These are phyloP conservation scores for Debaryomyces castellii DNA, from an alignment of 805 yeast genomes.

Conservation along the genomic window DNA sequence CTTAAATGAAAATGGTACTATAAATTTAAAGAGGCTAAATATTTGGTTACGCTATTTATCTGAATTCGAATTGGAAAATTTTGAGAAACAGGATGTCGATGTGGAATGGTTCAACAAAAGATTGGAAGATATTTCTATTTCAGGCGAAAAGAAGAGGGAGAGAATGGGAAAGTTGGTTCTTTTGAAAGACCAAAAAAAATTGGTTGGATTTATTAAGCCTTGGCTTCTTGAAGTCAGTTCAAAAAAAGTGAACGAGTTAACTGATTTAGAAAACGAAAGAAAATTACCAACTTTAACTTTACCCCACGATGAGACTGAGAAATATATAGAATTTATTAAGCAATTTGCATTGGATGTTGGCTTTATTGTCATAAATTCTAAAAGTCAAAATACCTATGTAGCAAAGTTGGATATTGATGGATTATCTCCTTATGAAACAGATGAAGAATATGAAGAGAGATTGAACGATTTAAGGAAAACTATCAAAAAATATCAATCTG, in stretches of 20 bases:
- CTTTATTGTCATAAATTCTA: constrained; percentile 63
- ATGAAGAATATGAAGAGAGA: constrained; percentile 61
- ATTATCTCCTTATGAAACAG: constrained; percentile 62
- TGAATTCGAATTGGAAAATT: constrained; percentile 79
- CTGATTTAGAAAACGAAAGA: constrained; percentile 28
- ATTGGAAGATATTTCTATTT: constrained; percentile 71
- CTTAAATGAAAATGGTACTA: constrained; percentile 77
- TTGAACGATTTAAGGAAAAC: constrained; percentile 49
- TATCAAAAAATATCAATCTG: constrained; percentile 64
- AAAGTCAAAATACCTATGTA: constrained; percentile 53
- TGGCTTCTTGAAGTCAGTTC: constrained; percentile 44
- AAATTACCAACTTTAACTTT: constrained; percentile 33
- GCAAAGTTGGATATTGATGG: constrained; percentile 74
- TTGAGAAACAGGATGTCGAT: constrained; percentile 81
- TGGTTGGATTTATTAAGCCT: constrained; percentile 57
- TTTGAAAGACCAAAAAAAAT: constrained; percentile 70
- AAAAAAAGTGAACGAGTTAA: constrained; percentile 31
- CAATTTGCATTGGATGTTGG: constrained; percentile 67
- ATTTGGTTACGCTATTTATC: constrained; percentile 76
- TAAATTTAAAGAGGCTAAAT: constrained; percentile 70
- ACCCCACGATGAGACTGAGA: constrained; percentile 46
- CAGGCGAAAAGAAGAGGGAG: constrained; percentile 68
- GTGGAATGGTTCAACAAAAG: constrained; percentile 89
- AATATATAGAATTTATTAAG: constrained; percentile 60
- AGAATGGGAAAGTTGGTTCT: constrained; percentile 64